Evolutionary conservation across 441 rosid genomes (phyloP).

Genomic region (Francoa sonchifolia): DNA sequence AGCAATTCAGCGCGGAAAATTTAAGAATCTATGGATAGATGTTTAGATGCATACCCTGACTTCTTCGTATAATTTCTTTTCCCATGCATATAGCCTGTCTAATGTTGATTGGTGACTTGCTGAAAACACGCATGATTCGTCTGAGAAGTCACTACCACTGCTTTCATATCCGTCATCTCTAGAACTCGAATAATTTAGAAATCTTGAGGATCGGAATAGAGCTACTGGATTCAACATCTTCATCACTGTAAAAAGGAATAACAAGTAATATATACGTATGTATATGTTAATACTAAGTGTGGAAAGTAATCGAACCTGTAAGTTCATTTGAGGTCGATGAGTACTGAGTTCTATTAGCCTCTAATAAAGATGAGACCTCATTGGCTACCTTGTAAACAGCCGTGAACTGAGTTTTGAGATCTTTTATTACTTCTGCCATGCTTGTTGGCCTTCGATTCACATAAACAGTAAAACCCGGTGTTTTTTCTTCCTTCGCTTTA

Average conservation of each 20-base stretch:
- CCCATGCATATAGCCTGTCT: slow-evolving; percentile 83
- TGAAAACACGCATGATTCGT: slow-evolving; percentile 52
- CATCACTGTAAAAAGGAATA: slow-evolving; percentile 41
- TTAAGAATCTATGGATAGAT: background rate
- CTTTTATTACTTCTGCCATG: slow-evolving; percentile 86
- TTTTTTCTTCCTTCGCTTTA: slow-evolving; percentile 35
- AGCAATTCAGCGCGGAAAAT: background rate
- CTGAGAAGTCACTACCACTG: slow-evolving; percentile 52
- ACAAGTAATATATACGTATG: background rate
- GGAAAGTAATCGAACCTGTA: slow-evolving; percentile 28
- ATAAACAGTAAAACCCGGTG: slow-evolving; percentile 80
- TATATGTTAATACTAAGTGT: background rate
- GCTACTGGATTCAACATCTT: slow-evolving; percentile 91
- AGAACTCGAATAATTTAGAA: slow-evolving; percentile 47
- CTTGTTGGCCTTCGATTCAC: slow-evolving; percentile 87
- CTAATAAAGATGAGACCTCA: slow-evolving; percentile 65
- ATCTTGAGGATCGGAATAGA: slow-evolving; percentile 75
- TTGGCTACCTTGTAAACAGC: slow-evolving; percentile 52
- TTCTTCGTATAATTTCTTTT: slow-evolving; percentile 90
- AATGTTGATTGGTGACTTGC: slow-evolving; percentile 83
- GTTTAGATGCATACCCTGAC: slow-evolving; percentile 42
- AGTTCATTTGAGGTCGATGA: slow-evolving; percentile 45
- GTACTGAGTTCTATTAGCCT: slow-evolving; percentile 64
- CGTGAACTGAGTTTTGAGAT: slow-evolving; percentile 70
- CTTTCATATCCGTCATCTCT: slow-evolving; percentile 58